phyloP scores from a whole-genome alignment of 2,329 filamentous ascomycete genomes.

The Stemphylium beticola region DNA sequence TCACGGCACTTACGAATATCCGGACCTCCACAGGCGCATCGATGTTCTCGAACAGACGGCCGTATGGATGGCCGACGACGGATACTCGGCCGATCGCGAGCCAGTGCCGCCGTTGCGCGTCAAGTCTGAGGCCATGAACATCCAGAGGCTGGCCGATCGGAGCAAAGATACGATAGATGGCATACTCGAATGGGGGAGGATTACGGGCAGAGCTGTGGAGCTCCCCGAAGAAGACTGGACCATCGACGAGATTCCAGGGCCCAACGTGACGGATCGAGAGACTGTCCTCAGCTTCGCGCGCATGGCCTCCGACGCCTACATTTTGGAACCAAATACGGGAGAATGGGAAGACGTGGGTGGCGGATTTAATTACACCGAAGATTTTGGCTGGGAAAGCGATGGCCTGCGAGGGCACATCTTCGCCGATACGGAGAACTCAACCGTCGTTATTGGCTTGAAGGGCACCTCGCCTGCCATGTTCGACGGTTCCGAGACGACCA shows the following conservation, averaged over 20 bases:
- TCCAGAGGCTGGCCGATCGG: constrained; percentile 82
- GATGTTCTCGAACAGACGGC: constrained; percentile 70
- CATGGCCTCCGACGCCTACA: constrained; percentile 91
- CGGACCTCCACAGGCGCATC: constrained; percentile 75
- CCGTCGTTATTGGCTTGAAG: constrained; percentile 90
- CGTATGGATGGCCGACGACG: constrained; percentile 68
- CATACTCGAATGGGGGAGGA: constrained; percentile 74
- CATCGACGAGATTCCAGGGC: constrained; percentile 76
- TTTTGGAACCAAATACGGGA: constrained; percentile 70
- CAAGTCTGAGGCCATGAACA: constrained; percentile 69
- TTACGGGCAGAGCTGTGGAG: constrained; percentile 69
- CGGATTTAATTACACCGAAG: constrained; percentile 82
- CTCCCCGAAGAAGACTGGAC: constrained; percentile 81
- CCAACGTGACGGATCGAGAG: constrained; percentile 83
- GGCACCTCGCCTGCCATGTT: constrained; percentile 89
- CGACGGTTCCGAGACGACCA: constrained; percentile 95
- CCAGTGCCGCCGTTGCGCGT: constrained; percentile 56
- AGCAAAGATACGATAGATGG: constrained; percentile 77
- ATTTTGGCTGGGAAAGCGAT: constrained; percentile 92
- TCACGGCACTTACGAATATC: constrained; percentile 81
- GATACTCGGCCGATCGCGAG: constrained; percentile 49
- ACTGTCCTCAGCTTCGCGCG: constrained; percentile 84
- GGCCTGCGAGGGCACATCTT: constrained; percentile 92
- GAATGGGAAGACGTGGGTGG: constrained; percentile 77
- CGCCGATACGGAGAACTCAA: constrained; percentile 82